These are phyloP conservation scores for Seiridium unicorne DNA, from an alignment of 2,329 filamentous ascomycete genomes.

Conservation along the genomic window DNA sequence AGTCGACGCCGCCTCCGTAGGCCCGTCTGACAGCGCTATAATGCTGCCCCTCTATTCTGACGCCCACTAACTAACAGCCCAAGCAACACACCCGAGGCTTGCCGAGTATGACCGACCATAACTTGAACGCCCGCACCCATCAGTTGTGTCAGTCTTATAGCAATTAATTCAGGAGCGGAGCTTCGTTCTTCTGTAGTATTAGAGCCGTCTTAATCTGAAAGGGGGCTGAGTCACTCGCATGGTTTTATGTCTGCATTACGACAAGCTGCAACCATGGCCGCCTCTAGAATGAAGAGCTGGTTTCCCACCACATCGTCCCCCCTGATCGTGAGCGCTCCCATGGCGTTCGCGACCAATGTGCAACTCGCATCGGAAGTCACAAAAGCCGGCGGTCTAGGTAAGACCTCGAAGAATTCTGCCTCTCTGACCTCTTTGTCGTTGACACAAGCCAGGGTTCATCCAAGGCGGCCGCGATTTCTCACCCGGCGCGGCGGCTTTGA, in stretches of 20 bases:
- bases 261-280: conserved; percentile 14
- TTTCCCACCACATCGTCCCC: conserved; percentile 36
- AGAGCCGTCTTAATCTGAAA: too few species aligned
- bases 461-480: conserved; percentile 30
- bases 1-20: too few species aligned
- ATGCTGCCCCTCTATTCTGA: too few species aligned
- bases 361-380: conserved; percentile 37
- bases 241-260: neutral
- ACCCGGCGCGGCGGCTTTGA: conserved; percentile 24
- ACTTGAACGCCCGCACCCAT: too few species aligned
- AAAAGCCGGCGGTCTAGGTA: conserved; percentile 39
- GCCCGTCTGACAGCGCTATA: too few species aligned
- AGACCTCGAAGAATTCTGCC: conserved; percentile 7
- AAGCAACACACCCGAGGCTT: too few species aligned
- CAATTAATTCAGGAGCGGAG: too few species aligned
- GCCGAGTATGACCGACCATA: too few species aligned
- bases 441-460: conserved; percentile 25
- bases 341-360: conserved; percentile 35
- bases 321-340: conserved; percentile 38
- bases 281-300: conserved; percentile 26
- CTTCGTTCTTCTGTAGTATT: too few species aligned
- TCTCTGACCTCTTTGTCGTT: neutral
- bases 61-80: too few species aligned
- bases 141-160: too few species aligned
- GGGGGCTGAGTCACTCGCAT: too few species aligned